Conservation (phyloP, 495 filamentous ascomycete species). For the Opeltia flavorubescens region DNA sequence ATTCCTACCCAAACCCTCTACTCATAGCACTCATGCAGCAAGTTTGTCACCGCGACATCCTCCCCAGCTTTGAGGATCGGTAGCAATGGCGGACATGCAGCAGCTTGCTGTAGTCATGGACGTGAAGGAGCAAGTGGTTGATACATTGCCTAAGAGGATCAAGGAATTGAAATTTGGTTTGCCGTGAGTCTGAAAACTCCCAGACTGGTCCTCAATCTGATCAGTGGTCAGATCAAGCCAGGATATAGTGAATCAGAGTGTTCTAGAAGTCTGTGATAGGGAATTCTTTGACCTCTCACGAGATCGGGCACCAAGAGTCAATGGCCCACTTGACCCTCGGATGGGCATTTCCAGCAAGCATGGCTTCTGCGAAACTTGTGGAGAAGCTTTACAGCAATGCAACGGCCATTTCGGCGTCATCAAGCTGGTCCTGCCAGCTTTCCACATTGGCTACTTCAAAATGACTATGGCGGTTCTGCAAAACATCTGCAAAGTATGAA, state of each 20-base stretch:
- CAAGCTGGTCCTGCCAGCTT: slow-evolving; percentile 73
- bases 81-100: slow-evolving; percentile 24
- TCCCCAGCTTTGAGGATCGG: not conserved
- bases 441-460: slow-evolving; percentile 91
- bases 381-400: slow-evolving; percentile 58
- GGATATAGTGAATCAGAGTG: slow-evolving; percentile 86
- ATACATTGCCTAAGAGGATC: slow-evolving; percentile 77
- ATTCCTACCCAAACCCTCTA: no score
- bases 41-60: slow-evolving; percentile 1
- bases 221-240: slow-evolving; percentile 59
- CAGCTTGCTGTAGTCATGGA: slow-evolving; percentile 36
- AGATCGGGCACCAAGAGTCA: slow-evolving; percentile 49
- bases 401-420: slow-evolving; percentile 94
- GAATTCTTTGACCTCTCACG: slow-evolving; percentile 77
- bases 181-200: slow-evolving; percentile 43
- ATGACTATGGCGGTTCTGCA: slow-evolving; percentile 79
- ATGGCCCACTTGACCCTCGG: slow-evolving; percentile 77
- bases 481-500: slow-evolving; percentile 69
- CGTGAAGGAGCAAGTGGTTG: slow-evolving; percentile 79
- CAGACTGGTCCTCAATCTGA: no score
- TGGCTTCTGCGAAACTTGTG: slow-evolving; percentile 67
- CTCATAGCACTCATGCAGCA: slow-evolving; percentile 1
- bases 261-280: slow-evolving; percentile 81
- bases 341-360: slow-evolving; percentile 79
- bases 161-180: slow-evolving; percentile 89